Percentiles rank a stretch among this genome's conserved stretches.
These are phyloP conservation scores for Sugiyamaella neomexicana DNA, from an alignment of 1,139 yeast species.

Conservation along the genomic window DNA sequence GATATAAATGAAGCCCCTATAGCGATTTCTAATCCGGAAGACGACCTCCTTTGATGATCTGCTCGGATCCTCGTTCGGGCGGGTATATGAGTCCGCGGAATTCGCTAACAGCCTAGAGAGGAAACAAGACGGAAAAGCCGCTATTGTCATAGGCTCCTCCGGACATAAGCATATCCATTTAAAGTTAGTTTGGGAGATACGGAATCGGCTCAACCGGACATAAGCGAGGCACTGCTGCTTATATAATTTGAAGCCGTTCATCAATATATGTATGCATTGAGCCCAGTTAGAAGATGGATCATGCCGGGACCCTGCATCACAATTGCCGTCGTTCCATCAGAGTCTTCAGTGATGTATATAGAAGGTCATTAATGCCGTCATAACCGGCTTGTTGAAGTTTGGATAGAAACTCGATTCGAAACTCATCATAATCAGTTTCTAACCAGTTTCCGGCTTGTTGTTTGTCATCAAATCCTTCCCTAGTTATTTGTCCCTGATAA, in stretches of 20 bases:
- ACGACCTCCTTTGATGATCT: background rate
- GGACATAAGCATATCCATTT: too few relatives aligned
- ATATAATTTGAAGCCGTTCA: too few relatives aligned
- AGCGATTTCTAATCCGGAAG: background rate
- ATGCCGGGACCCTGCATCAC: background rate
- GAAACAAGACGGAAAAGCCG: too few relatives aligned
- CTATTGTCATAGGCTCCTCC: too few relatives aligned
- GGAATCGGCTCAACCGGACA: too few relatives aligned
- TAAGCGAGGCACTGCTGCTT: too few relatives aligned
- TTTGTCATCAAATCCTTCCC: constrained; percentile 17
- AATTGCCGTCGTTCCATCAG: constrained; percentile 18
- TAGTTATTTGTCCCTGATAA: constrained; percentile 48
- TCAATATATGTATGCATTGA: too few relatives aligned
- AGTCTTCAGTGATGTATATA: constrained; percentile 24
- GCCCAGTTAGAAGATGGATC: background rate
- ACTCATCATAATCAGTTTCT: constrained; percentile 24
- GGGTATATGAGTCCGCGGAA: background rate
- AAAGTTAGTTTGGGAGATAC: too few relatives aligned
- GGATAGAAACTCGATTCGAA: constrained; percentile 24
- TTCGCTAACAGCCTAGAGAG: too few relatives aligned
- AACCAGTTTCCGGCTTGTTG: constrained; percentile 22
- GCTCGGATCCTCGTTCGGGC: background rate
- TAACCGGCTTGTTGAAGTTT: constrained; percentile 24
- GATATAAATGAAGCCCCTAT: background rate
- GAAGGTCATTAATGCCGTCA: constrained; percentile 22